Conservation (phyloP, 225 moss, liverwort and hornwort genomes). For the Marchantia paleacea region DNA sequence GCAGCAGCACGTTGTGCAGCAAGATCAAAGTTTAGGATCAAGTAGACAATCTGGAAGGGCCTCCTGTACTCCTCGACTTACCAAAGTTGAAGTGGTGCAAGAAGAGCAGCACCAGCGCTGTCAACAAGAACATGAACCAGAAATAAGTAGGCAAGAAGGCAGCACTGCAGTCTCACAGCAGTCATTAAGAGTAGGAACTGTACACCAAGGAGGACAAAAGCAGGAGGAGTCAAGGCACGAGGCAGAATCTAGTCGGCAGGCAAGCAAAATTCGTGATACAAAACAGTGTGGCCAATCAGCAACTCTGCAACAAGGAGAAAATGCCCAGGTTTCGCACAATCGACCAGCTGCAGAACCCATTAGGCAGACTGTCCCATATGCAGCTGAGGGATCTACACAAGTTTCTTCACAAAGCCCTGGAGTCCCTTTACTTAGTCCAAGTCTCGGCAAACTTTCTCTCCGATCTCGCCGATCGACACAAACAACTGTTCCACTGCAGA, state of each 20-base stretch:
- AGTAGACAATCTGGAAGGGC: constrained; percentile 19
- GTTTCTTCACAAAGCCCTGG: constrained; percentile 21
- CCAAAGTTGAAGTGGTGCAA: neutral
- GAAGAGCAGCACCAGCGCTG: neutral
- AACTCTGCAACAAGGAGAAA: neutral
- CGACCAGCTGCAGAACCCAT: constrained; percentile 1
- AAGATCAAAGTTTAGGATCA: constrained; percentile 4
- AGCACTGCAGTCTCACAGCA: neutral
- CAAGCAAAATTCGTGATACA: neutral
- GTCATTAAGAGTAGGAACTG: neutral
- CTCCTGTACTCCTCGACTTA: constrained; percentile 13
- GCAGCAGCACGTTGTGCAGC: constrained; percentile 2
- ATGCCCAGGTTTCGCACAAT: neutral
- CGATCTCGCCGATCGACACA: constrained; percentile 25
- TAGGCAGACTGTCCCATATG: constrained; percentile 5
- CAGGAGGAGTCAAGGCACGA: neutral
- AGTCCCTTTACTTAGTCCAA: constrained; percentile 17
- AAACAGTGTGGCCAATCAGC: neutral
- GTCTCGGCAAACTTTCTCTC: constrained; percentile 19
- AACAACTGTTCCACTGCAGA: constrained; percentile 10
- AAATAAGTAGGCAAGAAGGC: neutral
- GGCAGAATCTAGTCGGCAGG: neutral
- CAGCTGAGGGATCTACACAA: neutral
- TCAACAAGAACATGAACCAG: constrained; percentile 3
- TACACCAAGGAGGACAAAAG: neutral